Evolutionary conservation across 108 stramenopile genomes (phyloP), one percentile per base, ranked within the genome.

Genomic region (Nannochloropsis granulata): DNA sequence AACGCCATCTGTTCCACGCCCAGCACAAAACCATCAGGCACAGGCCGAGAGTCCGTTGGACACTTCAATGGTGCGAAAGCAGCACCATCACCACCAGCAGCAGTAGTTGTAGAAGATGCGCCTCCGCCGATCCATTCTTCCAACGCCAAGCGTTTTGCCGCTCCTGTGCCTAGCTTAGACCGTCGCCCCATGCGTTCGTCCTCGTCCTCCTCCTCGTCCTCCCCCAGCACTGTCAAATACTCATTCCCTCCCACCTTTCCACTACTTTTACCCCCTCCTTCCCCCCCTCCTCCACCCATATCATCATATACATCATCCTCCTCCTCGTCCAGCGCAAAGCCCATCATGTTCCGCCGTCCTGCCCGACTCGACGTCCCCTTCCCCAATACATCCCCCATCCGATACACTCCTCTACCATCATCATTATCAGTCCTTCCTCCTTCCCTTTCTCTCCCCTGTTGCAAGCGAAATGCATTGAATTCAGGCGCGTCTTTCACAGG

Each of bases 231-330:
- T 16, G 21, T 71, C 56, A 71, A 71, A 71, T 71, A 71, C 56
- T 71, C 56, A 16, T n/a, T 11, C 11, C 56, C 56, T 71, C 56
- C 56, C 10, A n/a, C 1, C 56, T 71, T 71, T 71, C 56, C 56
- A 16, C 21, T 71, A 16, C 21, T n/a, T n/a, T n/a, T n/a, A n/a
- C 11, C 56, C 56, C n/a, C 11, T 16, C 56, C 56, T n/a, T 71
- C 21, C 56, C 56, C 11, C 56, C 21, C 86, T 44, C 83, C 78
- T 13, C 44, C 82, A 12, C 25, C 12, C 23, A 44, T 23, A 10
- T 43, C 19, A 23, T 86, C 86, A 25, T 86, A 86, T 19, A 86
- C 86, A 43, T 86, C 86, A 43, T 86, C 86, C 44, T 86, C 86
- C 23, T n/a, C 86, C 26, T 86, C 86, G 79, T 86, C 86, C 79